Evolutionary conservation across 176 grass and related monocot genomes (phyloP), one percentile per base, ranked within the genome.

Genomic region (Otatea glauca): DNA sequence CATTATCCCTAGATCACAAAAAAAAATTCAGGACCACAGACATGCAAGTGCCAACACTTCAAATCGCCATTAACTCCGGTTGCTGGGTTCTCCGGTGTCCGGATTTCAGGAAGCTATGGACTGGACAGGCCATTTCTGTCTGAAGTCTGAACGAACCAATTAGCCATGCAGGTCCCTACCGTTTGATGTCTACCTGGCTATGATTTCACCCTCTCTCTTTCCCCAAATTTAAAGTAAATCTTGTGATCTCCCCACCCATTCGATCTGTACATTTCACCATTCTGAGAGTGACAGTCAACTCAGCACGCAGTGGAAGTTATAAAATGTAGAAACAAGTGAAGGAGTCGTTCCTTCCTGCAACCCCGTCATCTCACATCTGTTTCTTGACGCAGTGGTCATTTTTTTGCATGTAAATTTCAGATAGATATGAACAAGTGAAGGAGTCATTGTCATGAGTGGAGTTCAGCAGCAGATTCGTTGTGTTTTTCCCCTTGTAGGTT

Each of bases 301-400:
- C 60, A 44, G 2, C 25, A 35, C 16, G 41, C 25, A 17, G 2
- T 24, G 41, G 9, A 61, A 62, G 17, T 21, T 45, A 18, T 42
- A 47, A 10, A 47, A 62, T 9, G 23, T 17, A 48, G 15, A 38
- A 4, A 37, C 35, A 37, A 37, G 35, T 3, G 35, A 29, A 29
- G 29, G 29, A 29, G 35, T 37, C 35, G 4, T 37, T 73, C 24
- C 45, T 73, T 15, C 14, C 50, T 29, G 44, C 70, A 62, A 18
- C 24, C 59, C 34, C 24, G 4, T 11, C 35, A 37, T 37, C 35
- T 37, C 35, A 37, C 35, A 37, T 37, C 4, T 71, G 50, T 43
- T 71, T 12, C 79, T 29, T 59, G 80, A 72, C 51, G 37, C 49
- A 11, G 49, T 13, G 15, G 65, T 21, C 66, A 45, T 32, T 81